Evolutionary conservation across 208 protist genomes (phyloP), one percentile per base, ranked within the genome.

Genomic region (Willaertia magna): DNA sequence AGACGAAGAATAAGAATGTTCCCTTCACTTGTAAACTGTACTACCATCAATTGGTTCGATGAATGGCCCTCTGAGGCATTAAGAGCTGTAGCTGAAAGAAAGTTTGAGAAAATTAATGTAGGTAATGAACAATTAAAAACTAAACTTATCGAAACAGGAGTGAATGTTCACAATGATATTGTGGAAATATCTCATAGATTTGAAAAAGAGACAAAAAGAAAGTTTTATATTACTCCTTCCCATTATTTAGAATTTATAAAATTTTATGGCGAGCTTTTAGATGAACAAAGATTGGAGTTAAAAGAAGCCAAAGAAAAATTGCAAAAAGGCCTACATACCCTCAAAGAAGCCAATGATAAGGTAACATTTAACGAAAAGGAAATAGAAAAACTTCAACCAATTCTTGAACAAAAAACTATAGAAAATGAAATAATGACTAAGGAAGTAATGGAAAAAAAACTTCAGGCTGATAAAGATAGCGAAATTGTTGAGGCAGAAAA

Each of bases 11-110:
- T 96, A 78, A 94, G 96, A 88, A 97, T 97, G 95, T 99, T 98
- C 86, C 97, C 97, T 12, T 98, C 97, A 30, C 90, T 99, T 0
- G 95, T 99, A 79, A 98, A 98, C 90, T 98, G 97, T 90, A 97
- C 95, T 90, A 97, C 96, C 26, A 98, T 98, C 85, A 97, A 99
- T 89, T 99, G 97, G 97, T 98, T 98, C 86, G 93, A 94, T 85
- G 92, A 94, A 87, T 99, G 97, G 97, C 96, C 97, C 39, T 81
- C 88, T 30, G 95, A 98, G 76, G 97, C 97, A 14, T 92, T 99
- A 14, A 47, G 89, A 20, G 92, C 90, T 14, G 97, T 98, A 43
- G 93, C 96, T n/a, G 86, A 91, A 46, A 93, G 93, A 42, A 88
- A 95, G 18, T 89, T 97, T 61, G 87, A 43, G 26, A 87, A 87